Evolutionary conservation across 2,329 filamentous ascomycete species (phyloP).

Genomic region (Pseudocercospora vitis): DNA sequence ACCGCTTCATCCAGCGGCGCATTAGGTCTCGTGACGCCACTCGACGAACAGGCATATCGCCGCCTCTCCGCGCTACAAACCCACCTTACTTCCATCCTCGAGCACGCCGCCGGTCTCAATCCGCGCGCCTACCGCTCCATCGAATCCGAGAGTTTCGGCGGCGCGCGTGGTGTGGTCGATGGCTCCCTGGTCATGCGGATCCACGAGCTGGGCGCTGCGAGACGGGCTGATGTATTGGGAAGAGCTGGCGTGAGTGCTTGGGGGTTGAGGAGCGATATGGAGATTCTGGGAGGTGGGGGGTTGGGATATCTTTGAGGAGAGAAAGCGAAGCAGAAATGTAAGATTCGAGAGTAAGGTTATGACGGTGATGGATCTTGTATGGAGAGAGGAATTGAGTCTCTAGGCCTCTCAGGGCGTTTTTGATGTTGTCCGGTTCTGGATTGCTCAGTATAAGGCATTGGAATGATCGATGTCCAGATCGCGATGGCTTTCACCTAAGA

Average conservation of each 20-base stretch:
- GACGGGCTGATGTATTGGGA: conserved; percentile 69
- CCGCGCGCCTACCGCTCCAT: conserved; percentile 69
- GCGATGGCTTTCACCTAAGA: no score
- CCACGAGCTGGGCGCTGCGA: conserved; percentile 71
- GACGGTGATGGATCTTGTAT: no score
- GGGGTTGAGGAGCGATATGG: conserved; percentile 69
- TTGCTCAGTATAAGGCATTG: no score
- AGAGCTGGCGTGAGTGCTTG: conserved; percentile 69
- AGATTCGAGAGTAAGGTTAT: no score
- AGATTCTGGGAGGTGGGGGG: conserved; percentile 64
- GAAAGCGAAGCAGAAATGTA: no score
- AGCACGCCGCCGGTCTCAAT: conserved; percentile 78
- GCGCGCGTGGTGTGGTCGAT: conserved; percentile 70
- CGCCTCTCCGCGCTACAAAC: conserved; percentile 78
- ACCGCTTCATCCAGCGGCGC: conserved; percentile 74
- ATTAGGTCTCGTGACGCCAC: conserved; percentile 71
- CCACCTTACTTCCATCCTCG: conserved; percentile 73
- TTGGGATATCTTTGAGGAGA: conserved; percentile 47
- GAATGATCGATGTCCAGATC: no score
- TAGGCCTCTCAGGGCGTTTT: no score
- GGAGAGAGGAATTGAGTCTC: no score
- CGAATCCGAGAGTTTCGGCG: conserved; percentile 46
- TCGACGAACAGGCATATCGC: conserved; percentile 79
- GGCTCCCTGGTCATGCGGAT: conserved; percentile 73
- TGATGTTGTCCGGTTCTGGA: no score